Conservation (phyloP, 352 stramenopile genomes). For the Globisporangium spinosum region DNA sequence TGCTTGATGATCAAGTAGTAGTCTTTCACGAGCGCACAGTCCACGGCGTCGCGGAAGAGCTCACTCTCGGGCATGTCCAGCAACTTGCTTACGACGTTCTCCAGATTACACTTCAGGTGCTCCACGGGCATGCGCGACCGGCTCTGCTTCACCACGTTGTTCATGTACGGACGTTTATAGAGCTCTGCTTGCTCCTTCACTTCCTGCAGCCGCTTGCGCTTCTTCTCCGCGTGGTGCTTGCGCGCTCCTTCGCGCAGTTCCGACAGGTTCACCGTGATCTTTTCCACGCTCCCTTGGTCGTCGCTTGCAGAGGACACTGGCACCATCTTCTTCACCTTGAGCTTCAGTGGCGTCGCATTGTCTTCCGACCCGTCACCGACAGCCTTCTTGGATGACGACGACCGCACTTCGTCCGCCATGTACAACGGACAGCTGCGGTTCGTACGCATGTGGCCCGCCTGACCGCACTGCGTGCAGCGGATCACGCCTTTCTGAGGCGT, state of each 20-base stretch:
- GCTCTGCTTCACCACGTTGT: conserved; percentile 67
- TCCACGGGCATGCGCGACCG: conserved; percentile 72
- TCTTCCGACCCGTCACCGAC: conserved; percentile 13
- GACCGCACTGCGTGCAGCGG: conserved; percentile 77
- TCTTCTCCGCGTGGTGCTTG: conserved; percentile 77
- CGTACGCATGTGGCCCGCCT: conserved; percentile 79
- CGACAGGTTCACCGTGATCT: conserved; percentile 75
- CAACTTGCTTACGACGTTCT: conserved; percentile 60
- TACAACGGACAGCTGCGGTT: conserved; percentile 82
- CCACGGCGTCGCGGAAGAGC: conserved; percentile 66
- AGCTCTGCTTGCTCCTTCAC: conserved; percentile 70
- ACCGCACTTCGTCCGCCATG: conserved; percentile 59
- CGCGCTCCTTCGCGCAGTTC: conserved; percentile 70
- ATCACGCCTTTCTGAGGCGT: conserved; percentile 59
- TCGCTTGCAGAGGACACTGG: neutral
- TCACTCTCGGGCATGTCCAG: conserved; percentile 78
- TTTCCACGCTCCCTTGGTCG: conserved; percentile 21
- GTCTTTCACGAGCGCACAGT: conserved; percentile 56
- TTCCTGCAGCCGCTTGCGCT: conserved; percentile 72
- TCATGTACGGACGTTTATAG: conserved; percentile 81
- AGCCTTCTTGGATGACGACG: conserved; percentile 27
- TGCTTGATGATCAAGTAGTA: conserved; percentile 87
- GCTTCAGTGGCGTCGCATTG: conserved; percentile 35
- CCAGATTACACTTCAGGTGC: conserved; percentile 63
- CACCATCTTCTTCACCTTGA: conserved; percentile 56